A percentile compares a stretch with the other conserved stretches of the same genome.
Conservation (phyloP, 1,284 basidiomycete genomes). For the Singerocomus inundabilis region DNA sequence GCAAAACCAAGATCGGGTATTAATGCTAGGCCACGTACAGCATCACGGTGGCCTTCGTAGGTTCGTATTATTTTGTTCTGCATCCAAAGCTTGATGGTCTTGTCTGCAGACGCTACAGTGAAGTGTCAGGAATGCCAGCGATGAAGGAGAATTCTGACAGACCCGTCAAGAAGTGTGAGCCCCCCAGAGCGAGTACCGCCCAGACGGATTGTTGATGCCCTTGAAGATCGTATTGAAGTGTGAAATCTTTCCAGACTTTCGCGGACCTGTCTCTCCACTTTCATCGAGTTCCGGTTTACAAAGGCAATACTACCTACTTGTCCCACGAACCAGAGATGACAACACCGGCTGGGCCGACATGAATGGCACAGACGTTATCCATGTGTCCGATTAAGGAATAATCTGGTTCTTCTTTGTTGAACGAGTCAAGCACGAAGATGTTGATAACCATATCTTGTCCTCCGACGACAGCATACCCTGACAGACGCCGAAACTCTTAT, state of each 20-base stretch:
- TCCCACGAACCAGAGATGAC: slow-evolving; percentile 99
- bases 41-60: slow-evolving; percentile 86
- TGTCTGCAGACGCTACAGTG: slow-evolving; percentile 88
- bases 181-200: slow-evolving; percentile 85
- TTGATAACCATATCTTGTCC: slow-evolving; percentile 86
- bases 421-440: slow-evolving; percentile 63
- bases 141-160: slow-evolving; percentile 20
- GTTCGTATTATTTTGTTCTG: slow-evolving; percentile 72
- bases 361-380: slow-evolving; percentile 88
- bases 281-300: not conserved
- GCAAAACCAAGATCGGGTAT: slow-evolving; percentile 89
- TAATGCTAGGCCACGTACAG: slow-evolving; percentile 82
- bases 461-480: slow-evolving; percentile 83
- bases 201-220: slow-evolving; percentile 93
- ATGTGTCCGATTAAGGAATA: slow-evolving; percentile 87
- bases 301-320: slow-evolving; percentile 53
- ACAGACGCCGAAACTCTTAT: slow-evolving; percentile 3
- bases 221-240: slow-evolving; percentile 73
- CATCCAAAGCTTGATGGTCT: slow-evolving; percentile 87
- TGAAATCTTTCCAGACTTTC: slow-evolving; percentile 88
- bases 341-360: slow-evolving; percentile 64
- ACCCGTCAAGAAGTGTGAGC: slow-evolving; percentile 84
- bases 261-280: slow-evolving; percentile 64
- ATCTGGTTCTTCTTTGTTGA: slow-evolving; percentile 62
- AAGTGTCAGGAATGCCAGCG: slow-evolving; percentile 5